Base-by-base conservation (phyloP, 2,329 filamentous ascomycete genomes). In the Sphaerostilbella broomeana region DNA sequence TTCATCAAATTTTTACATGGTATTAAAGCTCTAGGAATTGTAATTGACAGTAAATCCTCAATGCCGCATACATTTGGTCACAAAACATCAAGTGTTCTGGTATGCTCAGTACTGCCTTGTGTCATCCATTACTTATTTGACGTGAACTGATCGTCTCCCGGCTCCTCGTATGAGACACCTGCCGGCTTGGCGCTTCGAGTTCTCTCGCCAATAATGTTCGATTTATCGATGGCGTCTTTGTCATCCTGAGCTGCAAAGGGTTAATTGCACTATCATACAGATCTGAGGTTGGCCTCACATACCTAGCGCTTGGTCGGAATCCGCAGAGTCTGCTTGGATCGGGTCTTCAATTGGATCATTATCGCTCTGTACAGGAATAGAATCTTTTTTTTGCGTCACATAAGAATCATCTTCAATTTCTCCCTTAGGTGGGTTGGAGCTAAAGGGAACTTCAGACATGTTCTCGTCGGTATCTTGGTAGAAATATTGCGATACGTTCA, bases 81-180 rank as follows among this genome's bases (percentile, higher is more conserved):
- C n/a, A n/a, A n/a, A n/a, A n/a, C n/a, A n/a, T n/a, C n/a, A n/a
- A n/a, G n/a, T n/a, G n/a, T n/a, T n/a, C n/a, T n/a, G n/a, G n/a
- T n/a, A n/a, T n/a, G n/a, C n/a, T n/a, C n/a, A n/a, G n/a, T n/a
- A n/a, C n/a, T n/a, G n/a, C n/a, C n/a, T n/a, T n/a, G n/a, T n/a
- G n/a, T n/a, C n/a, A n/a, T n/a, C n/a, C n/a, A n/a, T n/a, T n/a
- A n/a, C n/a, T n/a, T n/a, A n/a, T n/a, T n/a, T n/a, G n/a, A n/a
- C n/a, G n/a, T n/a, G n/a, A n/a, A n/a, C n/a, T n/a, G n/a, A n/a
- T 60, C 57, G 17, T 64, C 61, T 0, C 57, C 58, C 1, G 59
- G 59, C 49, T 62, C 57, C 1, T 44, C 40, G 28, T 64, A 65
- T 0, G 43, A 46, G 1, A n/a, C n/a, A n/a, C 53, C 49, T 8